Conservation (phyloP, 176 grass and related monocot species). For the Rhynchospora tenuis region DNA sequence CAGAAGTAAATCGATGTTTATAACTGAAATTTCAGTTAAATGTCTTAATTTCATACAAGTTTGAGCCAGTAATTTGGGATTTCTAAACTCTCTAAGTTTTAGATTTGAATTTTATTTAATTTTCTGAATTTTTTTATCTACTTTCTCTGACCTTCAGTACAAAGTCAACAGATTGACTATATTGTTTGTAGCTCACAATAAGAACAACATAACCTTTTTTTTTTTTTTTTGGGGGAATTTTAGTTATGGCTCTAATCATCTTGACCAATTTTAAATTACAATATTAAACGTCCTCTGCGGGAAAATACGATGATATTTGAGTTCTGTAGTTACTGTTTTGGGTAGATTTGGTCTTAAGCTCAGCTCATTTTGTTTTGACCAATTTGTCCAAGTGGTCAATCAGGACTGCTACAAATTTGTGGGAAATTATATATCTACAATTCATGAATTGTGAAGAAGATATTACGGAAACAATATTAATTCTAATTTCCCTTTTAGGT, state of each 20-base stretch:
- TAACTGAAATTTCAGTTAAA: background rate
- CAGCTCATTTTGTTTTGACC: background rate
- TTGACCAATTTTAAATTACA: background rate
- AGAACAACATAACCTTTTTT: background rate
- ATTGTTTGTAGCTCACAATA: background rate
- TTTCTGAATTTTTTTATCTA: background rate
- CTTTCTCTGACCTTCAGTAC: background rate
- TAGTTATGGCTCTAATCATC: background rate
- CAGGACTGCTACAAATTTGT: background rate
- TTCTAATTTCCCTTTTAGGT: background rate
- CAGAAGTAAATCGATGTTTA: background rate
- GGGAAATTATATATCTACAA: background rate
- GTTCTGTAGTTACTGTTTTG: background rate
- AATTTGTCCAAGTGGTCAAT: background rate
- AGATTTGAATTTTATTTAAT: background rate
- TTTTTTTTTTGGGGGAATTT: background rate
- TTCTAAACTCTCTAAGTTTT: background rate
- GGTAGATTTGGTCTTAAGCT: background rate
- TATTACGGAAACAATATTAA: background rate
- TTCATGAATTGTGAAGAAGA: background rate
- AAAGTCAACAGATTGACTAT: background rate
- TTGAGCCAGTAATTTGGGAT: background rate
- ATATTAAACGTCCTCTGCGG: background rate
- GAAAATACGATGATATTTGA: background rate
- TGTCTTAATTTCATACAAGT: background rate